phyloP scores from a whole-genome alignment of 176 grass and related monocot species.

The Panicum miliaceum region DNA sequence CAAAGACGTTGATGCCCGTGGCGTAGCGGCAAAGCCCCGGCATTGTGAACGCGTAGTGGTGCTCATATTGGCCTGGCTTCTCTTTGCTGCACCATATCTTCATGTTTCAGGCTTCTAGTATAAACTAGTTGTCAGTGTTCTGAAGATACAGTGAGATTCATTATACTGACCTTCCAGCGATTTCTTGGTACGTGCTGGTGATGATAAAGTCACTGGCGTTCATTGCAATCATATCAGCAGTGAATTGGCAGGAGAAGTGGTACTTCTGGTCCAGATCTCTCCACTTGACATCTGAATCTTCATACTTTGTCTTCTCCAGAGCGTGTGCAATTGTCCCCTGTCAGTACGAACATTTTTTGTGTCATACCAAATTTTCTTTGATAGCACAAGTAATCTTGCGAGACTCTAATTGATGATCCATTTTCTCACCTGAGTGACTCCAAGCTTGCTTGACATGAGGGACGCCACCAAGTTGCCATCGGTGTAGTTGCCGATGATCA shows the following conservation, averaged over 20 bases:
- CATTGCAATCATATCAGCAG: constrained; percentile 97
- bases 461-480: constrained; percentile 96
- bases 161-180: constrained; percentile 74
- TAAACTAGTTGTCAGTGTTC: background rate
- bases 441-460: constrained; percentile 81
- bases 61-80: constrained; percentile 87
- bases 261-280: constrained; percentile 86
- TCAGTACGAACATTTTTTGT: constrained; percentile 16
- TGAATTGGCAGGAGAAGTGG: constrained; percentile 99
- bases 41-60: constrained; percentile 87
- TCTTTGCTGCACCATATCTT: constrained; percentile 73
- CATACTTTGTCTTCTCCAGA: constrained; percentile 98
- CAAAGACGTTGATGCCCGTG: constrained; percentile 88
- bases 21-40: constrained; percentile 82
- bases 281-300: constrained; percentile 91
- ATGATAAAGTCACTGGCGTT: constrained; percentile 95
- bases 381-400: background rate
- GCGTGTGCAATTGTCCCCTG: constrained; percentile 95
- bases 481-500: constrained; percentile 96
- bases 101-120: constrained; percentile 7
- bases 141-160: constrained; percentile 7
- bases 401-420: background rate
- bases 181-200: constrained; percentile 96
- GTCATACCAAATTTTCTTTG: constrained; percentile 10
- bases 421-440: constrained; percentile 75